phyloP scores from a whole-genome alignment of 2,329 filamentous ascomycete species.

The Beauveria brongniartii region DNA sequence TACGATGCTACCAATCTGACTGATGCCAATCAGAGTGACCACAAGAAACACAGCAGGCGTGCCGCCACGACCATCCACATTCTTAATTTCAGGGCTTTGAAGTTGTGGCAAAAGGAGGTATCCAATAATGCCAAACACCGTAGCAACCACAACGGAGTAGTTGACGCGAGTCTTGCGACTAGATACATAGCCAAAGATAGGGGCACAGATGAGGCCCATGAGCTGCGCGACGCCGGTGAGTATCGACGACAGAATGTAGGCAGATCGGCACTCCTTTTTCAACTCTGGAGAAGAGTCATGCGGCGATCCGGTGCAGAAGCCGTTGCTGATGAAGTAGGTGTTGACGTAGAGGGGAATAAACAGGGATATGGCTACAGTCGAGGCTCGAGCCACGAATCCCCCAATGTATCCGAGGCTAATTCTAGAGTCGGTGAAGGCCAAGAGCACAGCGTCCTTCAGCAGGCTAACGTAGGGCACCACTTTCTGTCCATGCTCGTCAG shows the following conservation, averaged over 20 bases:
- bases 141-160: constrained; percentile 63
- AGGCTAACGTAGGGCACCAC: constrained; percentile 52
- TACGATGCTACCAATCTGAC: constrained; percentile 93
- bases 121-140: constrained; percentile 66
- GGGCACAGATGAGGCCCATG: constrained; percentile 74
- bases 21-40: constrained; percentile 75
- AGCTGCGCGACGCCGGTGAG: constrained; percentile 86
- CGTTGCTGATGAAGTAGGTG: constrained; percentile 74
- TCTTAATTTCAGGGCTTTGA: constrained; percentile 63
- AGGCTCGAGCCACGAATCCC: constrained; percentile 89
- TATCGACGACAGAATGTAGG: constrained; percentile 81
- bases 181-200: constrained; percentile 80
- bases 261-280: constrained; percentile 75
- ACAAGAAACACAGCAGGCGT: constrained; percentile 63
- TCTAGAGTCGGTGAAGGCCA: constrained; percentile 67
- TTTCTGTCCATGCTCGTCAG: constrained; percentile 22
- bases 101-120: constrained; percentile 73
- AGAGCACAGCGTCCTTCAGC: constrained; percentile 52
- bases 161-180: constrained; percentile 60
- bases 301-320: constrained; percentile 64
- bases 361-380: constrained; percentile 87
- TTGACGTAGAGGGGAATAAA: constrained; percentile 94
- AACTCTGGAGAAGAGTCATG: constrained; percentile 62
- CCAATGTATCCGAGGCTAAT: constrained; percentile 87
- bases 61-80: constrained; percentile 58